These are phyloP conservation scores for Dunaliella sp. DNA, from an alignment of 139 green algal genomes.

Conservation along the genomic window DNA sequence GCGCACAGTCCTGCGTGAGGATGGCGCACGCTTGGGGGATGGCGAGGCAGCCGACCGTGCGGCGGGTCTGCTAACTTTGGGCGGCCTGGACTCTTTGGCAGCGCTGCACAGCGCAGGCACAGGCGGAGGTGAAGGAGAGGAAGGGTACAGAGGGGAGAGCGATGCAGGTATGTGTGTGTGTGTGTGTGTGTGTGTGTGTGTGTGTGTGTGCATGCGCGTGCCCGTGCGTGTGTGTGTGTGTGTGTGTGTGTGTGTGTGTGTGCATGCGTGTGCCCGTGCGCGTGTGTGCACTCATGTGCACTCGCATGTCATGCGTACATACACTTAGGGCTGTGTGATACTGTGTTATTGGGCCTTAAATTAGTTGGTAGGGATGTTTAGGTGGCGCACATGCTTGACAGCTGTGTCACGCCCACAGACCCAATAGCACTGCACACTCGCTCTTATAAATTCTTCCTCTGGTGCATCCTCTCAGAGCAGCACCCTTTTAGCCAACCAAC, in stretches of 20 bases:
- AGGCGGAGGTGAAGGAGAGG: not conserved
- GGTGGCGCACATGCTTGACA: too few relatives aligned
- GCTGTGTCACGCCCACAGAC: too few relatives aligned
- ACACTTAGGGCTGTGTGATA: not conserved
- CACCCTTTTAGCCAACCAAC: too few relatives aligned
- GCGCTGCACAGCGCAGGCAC: not conserved
- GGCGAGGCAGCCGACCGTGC: not conserved
- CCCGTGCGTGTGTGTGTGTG: not conserved
- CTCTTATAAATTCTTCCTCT: too few relatives aligned
- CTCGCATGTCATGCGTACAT: not conserved
- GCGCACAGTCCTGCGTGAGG: not conserved
- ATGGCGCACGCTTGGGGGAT: not conserved
- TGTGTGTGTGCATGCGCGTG: too few relatives aligned
- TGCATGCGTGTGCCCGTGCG: not conserved
- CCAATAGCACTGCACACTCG: too few relatives aligned
- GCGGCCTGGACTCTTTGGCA: too few relatives aligned
- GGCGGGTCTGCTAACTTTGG: not conserved
- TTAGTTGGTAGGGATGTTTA: too few relatives aligned
- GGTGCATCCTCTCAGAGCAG: too few relatives aligned
- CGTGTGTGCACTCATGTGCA: not conserved
- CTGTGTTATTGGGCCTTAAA: too few relatives aligned
- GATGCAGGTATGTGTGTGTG: not conserved
- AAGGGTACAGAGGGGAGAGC: too few relatives aligned
- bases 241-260: not conserved
- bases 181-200: slow-evolving; percentile 3